Evolutionary conservation across 2,329 filamentous ascomycete species (phyloP).

Genomic region (Exophiala oligosperma): DNA sequence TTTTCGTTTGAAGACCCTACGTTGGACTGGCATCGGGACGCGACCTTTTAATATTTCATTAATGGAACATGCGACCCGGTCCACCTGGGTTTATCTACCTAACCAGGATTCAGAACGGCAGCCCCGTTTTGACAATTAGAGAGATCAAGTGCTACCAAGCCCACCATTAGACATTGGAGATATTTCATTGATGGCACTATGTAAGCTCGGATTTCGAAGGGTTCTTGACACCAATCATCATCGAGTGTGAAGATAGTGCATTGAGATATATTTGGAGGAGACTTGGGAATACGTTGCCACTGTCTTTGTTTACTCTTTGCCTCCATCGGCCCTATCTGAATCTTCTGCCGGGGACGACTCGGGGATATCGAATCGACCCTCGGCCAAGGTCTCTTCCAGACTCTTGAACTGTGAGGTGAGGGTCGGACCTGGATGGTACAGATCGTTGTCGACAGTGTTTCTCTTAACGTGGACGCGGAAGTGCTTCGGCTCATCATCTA

Average conservation of each 20-base stretch:
- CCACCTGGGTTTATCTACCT: too few relatives aligned
- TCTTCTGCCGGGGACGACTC: neutral
- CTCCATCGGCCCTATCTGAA: neutral
- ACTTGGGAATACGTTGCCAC: too few relatives aligned
- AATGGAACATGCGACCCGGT: too few relatives aligned
- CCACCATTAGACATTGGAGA: too few relatives aligned
- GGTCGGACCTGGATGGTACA: neutral
- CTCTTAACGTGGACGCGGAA: constrained; percentile 3
- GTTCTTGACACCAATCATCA: too few relatives aligned
- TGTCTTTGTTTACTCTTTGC: neutral
- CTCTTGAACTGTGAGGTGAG: constrained; percentile 3
- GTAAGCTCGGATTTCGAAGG: too few relatives aligned
- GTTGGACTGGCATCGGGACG: too few relatives aligned
- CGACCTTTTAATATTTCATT: too few relatives aligned
- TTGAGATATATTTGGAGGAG: too few relatives aligned
- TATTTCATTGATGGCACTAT: too few relatives aligned
- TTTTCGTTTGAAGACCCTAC: neutral
- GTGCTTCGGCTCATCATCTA: constrained; percentile 19
- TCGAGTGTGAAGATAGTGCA: too few relatives aligned
- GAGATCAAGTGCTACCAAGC: neutral
- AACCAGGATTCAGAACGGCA: neutral
- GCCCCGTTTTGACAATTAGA: neutral
- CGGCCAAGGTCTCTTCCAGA: neutral
- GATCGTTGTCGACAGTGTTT: neutral
- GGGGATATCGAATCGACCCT: neutral